phyloP scores from a whole-genome alignment of 2,329 filamentous ascomycete genomes.

The Taxawa tesnikishii region DNA sequence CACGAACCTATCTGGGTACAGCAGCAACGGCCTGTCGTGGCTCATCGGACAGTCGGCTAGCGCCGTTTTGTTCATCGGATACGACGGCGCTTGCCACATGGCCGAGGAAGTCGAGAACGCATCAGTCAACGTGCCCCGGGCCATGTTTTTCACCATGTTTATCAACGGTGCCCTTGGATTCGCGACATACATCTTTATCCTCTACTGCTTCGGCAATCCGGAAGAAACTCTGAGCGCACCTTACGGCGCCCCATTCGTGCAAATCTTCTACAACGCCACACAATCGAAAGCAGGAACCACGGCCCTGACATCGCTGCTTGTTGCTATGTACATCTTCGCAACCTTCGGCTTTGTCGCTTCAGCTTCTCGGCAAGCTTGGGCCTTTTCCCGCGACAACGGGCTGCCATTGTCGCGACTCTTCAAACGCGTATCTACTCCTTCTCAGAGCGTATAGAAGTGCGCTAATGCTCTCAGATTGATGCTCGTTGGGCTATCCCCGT shows the following conservation, averaged over 20 bases:
- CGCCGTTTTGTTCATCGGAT: constrained; percentile 7
- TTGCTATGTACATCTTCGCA: constrained; percentile 26
- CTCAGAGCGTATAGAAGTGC: no score
- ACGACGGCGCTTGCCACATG: constrained; percentile 10
- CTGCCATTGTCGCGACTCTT: constrained; percentile 22
- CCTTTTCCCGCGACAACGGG: constrained; percentile 31
- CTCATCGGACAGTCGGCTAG: constrained; percentile 11
- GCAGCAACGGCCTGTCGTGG: constrained; percentile 14
- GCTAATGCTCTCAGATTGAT: constrained; percentile 14
- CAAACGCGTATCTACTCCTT: no score
- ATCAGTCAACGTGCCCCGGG: constrained; percentile 20
- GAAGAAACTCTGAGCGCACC: constrained; percentile 26
- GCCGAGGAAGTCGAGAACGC: constrained; percentile 19
- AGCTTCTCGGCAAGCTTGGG: constrained; percentile 27
- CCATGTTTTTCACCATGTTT: constrained; percentile 26
- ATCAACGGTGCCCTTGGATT: constrained; percentile 30
- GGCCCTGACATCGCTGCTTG: constrained; percentile 33
- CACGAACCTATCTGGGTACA: constrained; percentile 32
- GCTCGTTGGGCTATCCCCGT: not conserved
- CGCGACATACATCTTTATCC: constrained; percentile 28
- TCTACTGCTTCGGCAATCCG: constrained; percentile 31
- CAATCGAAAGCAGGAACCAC: constrained; percentile 27
- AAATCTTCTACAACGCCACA: constrained; percentile 7
- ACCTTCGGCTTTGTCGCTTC: constrained; percentile 29
- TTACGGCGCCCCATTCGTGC: constrained; percentile 36